Evolutionary conservation across 768 basidiomycete genomes (phyloP), one percentile per base, ranked within the genome.

Genomic region (Crassisporium funariophilum): DNA sequence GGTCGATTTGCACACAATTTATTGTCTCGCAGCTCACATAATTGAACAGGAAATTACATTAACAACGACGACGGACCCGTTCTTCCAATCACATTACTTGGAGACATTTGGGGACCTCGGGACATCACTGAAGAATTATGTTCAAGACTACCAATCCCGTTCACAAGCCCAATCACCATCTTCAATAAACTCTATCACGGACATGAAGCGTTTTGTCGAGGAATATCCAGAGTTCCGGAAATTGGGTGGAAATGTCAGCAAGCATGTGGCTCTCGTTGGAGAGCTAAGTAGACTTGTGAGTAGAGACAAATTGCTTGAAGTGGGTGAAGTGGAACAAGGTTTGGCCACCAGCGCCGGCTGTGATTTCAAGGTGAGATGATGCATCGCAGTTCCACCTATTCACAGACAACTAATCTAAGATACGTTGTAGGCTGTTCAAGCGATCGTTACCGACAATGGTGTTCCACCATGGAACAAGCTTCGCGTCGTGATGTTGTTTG

Each of bases 161-260:
- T 90, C 88, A n/a, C 69, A 87, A 21, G 82, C 86, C 3, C 80
- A 91, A 41, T 78, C 81, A 0, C 84, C 88, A 0, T 81, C 84
- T 1, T 75, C 87, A 17, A 95, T 99, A 52, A 94, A 95, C 59
- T 98, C 95, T 0, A 93, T 98, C 47, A 69, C 76, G 4, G 97
- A 99, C 56, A 99, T 99, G 97, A 98, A 98, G 65, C 83, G 79
- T 7, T 95, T 95, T 57, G 90, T 99, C 2, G 97, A 99, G 64
- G 95, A 98, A 58, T 99, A 95, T 68, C 97, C 97, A 1, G 97
- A 99, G 66, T 98, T 98, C 61, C 78, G 87, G 56, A 95, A 95
- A 63, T 77, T 99, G 22, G 94, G 97, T 1, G 95, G 95, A 7
- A 99, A 99, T 64, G 97, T 99, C 22, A 95, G 92, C 72, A 99